phyloP scores from a whole-genome alignment of 1,284 basidiomycete genomes.

The Polyporus tsugae region DNA sequence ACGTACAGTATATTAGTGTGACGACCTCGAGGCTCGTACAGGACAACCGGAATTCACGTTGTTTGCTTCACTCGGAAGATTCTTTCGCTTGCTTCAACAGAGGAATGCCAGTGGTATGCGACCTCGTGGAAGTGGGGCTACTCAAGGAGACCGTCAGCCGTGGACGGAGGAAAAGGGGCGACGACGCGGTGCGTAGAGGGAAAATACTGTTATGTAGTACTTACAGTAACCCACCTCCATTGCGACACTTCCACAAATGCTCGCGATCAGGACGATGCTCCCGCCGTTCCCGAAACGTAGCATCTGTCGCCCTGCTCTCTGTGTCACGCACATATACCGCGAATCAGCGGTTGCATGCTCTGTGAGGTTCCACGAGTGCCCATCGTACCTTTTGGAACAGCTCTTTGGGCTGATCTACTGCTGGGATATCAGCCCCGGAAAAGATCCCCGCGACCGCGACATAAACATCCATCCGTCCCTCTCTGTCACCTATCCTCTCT shows the following conservation, averaged over 20 bases:
- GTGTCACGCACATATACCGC: constrained; percentile 35
- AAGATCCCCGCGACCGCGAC: constrained; percentile 73
- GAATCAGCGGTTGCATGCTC: neutral
- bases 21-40: too few species aligned
- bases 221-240: constrained; percentile 48
- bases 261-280: constrained; percentile 85
- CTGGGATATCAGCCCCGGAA: constrained; percentile 60
- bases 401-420: constrained; percentile 54
- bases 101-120: too few species aligned
- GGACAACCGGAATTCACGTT: too few species aligned
- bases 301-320: constrained; percentile 83
- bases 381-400: constrained; percentile 69
- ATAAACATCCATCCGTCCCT: constrained; percentile 75
- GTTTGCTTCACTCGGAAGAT: too few species aligned
- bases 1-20: too few species aligned
- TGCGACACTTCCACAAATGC: constrained; percentile 85
- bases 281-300: constrained; percentile 70
- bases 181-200: too few species aligned
- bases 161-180: too few species aligned
- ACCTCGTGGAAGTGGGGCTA: constrained; percentile 38
- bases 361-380: neutral
- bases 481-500: constrained; percentile 63
- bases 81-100: too few species aligned
- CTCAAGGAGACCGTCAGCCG: too few species aligned
- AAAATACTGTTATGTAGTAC: too few species aligned